A percentile compares a stretch with the other conserved stretches of the same genome.
Evolutionary conservation across 148 eudicot species (phyloP).

Genomic region (Vaccinium myrtillus): DNA sequence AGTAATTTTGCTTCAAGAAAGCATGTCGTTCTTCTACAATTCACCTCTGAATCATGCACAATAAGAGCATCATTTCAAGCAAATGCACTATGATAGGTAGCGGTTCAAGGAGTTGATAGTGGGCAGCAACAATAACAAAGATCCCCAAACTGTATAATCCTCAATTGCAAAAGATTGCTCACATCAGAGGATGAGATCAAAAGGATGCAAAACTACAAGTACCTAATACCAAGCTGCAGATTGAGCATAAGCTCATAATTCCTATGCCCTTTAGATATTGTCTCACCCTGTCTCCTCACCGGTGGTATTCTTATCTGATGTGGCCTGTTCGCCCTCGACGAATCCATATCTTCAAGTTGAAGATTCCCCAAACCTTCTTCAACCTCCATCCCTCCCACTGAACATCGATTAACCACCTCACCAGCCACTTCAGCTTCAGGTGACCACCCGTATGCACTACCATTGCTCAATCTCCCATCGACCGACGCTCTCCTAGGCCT

Average conservation of each 20-base stretch:
- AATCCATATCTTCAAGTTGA: slow-evolving; percentile 28
- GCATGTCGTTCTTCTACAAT: background rate
- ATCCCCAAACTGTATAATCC: background rate
- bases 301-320: slow-evolving; percentile 50
- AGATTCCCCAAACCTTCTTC: slow-evolving; percentile 29
- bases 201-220: slow-evolving; percentile 7
- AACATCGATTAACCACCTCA: slow-evolving; percentile 24
- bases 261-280: slow-evolving; percentile 76
- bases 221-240: slow-evolving; percentile 89
- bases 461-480: slow-evolving; percentile 55
- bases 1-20: background rate
- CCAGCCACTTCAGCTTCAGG: slow-evolving; percentile 44
- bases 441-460: slow-evolving; percentile 15
- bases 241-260: slow-evolving; percentile 96
- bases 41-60: background rate
- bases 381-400: slow-evolving; percentile 22
- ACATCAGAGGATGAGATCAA: background rate
- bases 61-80: slow-evolving; percentile 5
- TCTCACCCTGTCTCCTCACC: slow-evolving; percentile 78
- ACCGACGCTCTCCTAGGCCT: slow-evolving; percentile 71
- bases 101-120: background rate
- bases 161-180: background rate
- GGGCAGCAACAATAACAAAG: background rate
- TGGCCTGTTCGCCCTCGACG: slow-evolving; percentile 39
- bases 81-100: background rate